Evolutionary conservation across 306 rosid species (phyloP), one percentile per base, ranked within the genome.

Genomic region (Gastrolobium villosum): DNA sequence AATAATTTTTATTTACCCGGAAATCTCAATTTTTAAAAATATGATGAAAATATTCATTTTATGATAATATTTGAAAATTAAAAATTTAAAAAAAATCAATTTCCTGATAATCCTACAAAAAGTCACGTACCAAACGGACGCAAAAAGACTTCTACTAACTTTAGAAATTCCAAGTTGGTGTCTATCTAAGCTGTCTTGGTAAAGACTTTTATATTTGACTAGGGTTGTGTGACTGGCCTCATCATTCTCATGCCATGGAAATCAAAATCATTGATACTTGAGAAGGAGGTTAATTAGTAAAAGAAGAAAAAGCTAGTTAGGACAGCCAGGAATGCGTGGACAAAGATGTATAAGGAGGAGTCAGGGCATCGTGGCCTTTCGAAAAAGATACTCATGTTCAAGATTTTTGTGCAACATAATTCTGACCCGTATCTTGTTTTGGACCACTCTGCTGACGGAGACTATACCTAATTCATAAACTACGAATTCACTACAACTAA

Each of bases 111-210:
- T n/a, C n/a, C n/a, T n/a, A n/a, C n/a, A n/a, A n/a, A n/a, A n/a
- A n/a, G n/a, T n/a, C n/a, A n/a, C n/a, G n/a, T n/a, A n/a, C n/a
- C n/a, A n/a, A n/a, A n/a, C n/a, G n/a, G n/a, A n/a, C n/a, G n/a
- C n/a, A n/a, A n/a, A n/a, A n/a, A n/a, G n/a, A n/a, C n/a, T n/a
- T n/a, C n/a, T n/a, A n/a, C 7, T 61, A 46, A 46, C 36, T 13
- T 15, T 40, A 4, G 73, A 76, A 52, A 55, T 64, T 76, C 66
- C 56, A 76, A 53, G 2, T 40, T 31, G 39, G 66, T 40, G 30
- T 65, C 73, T 52, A 48, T 13, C 62, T 41, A 76, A 70, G 80
- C 82, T 86, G 86, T 72, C 85, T 56, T 41, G 85, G 72, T 61
- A 80, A 63, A 35, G 79, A 20, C 20, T 32, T 64, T 49, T 40